Percentiles rank a stretch among this genome's conserved stretches.
Conservation (phyloP, 371 early-diverging fungal genomes). For the Mortierella sp. region DNA sequence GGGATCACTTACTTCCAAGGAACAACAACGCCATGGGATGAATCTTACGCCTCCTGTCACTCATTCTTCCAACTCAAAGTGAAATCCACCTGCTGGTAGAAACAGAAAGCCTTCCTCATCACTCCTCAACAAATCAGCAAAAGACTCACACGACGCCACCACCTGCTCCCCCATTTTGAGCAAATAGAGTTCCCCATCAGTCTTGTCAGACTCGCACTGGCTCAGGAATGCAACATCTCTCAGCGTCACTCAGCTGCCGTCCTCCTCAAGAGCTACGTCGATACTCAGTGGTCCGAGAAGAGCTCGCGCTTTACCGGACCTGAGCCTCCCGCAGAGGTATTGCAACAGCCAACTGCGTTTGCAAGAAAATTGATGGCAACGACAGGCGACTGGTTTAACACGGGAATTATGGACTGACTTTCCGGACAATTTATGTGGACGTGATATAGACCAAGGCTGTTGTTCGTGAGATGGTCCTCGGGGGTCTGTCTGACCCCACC, state of each 20-base stretch:
- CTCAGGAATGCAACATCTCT: conserved; percentile 73
- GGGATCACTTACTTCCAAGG: not conserved
- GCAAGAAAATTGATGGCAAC: conserved; percentile 21
- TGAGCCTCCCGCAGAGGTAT: conserved; percentile 52
- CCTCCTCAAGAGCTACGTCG: conserved; percentile 82
- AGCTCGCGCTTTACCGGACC: conserved; percentile 67
- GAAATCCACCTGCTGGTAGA: not conserved
- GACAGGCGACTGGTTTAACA: not conserved
- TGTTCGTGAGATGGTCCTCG: conserved; percentile 54
- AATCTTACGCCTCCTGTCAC: not conserved
- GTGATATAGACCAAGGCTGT: conserved; percentile 45
- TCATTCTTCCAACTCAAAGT: not conserved
- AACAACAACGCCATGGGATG: not conserved
- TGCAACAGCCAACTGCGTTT: not conserved
- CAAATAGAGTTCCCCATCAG: conserved; percentile 73
- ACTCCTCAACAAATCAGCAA: not conserved
- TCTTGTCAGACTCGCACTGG: conserved; percentile 75
- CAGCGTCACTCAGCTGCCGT: conserved; percentile 87
- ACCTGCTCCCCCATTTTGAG: not conserved
- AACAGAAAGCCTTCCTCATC: not conserved
- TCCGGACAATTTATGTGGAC: not conserved
- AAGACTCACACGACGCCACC: not conserved
- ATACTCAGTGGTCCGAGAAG: conserved; percentile 83
- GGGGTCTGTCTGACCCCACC: conserved; percentile 56
- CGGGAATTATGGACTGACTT: not conserved